Evolutionary conservation across 441 rosid species (phyloP).

Genomic region (Euphorbia celastroides): DNA sequence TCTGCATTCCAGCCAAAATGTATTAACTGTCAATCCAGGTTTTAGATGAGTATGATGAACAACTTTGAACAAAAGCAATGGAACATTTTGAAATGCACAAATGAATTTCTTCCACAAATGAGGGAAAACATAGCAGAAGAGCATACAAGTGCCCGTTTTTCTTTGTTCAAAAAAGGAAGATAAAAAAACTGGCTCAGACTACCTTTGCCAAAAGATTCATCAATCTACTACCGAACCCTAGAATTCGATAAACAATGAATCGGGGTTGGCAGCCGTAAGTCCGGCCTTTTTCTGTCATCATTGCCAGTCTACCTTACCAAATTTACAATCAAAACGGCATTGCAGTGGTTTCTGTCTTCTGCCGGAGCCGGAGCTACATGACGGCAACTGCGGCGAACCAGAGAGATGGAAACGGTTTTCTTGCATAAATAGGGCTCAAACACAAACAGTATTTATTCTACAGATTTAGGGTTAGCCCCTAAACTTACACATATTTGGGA

Average conservation of each 20-base stretch:
- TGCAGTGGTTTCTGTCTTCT: background rate
- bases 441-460: too few species aligned
- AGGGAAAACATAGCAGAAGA: background rate
- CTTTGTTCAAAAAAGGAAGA: background rate
- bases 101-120: background rate
- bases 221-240: slow-evolving; percentile 22
- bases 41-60: slow-evolving; percentile 38
- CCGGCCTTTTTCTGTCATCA: slow-evolving; percentile 65
- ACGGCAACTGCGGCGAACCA: background rate
- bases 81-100: slow-evolving; percentile 11
- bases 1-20: slow-evolving; percentile 31
- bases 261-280: slow-evolving; percentile 46
- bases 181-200: slow-evolving; percentile 36
- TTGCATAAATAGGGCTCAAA: background rate
- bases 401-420: too few species aligned
- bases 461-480: too few species aligned
- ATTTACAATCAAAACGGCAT: background rate
- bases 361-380: background rate
- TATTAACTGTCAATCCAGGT: slow-evolving; percentile 41
- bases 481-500: too few species aligned
- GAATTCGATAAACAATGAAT: background rate
- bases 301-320: slow-evolving; percentile 20
- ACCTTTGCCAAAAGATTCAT: slow-evolving; percentile 34
- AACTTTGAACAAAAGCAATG: slow-evolving; percentile 41
- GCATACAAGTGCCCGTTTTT: background rate